phyloP scores from a whole-genome alignment of 1,139 yeast species.

The Nakaseomyces glabratus region DNA sequence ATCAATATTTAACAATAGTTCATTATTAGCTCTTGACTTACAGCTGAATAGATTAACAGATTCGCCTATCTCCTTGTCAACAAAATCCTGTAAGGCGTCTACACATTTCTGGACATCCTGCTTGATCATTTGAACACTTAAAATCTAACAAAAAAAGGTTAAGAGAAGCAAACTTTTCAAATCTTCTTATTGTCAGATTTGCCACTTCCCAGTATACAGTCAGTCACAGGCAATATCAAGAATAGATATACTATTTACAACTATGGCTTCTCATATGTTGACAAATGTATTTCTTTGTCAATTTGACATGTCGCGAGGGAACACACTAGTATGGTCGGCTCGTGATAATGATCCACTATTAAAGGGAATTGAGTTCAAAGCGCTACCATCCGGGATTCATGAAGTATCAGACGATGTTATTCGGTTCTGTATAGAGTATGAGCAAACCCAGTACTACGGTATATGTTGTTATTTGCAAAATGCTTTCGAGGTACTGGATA shows the following conservation, averaged over 20 bases:
- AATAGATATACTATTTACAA: background rate
- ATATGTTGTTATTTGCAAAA: slow-evolving; percentile 43
- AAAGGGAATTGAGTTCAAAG: slow-evolving; percentile 56
- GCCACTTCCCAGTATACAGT: background rate
- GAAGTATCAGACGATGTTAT: slow-evolving; percentile 45
- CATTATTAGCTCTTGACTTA: slow-evolving; percentile 19
- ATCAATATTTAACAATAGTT: slow-evolving; percentile 18
- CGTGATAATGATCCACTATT: slow-evolving; percentile 16
- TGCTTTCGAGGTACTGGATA: slow-evolving; percentile 21
- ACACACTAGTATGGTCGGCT: slow-evolving; percentile 25
- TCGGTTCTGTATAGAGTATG: slow-evolving; percentile 38
- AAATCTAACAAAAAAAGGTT: slow-evolving; percentile 17
- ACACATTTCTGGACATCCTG: slow-evolving; percentile 23
- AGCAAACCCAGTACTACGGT: slow-evolving; percentile 33
- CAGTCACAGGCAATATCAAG: background rate
- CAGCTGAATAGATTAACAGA: slow-evolving; percentile 21
- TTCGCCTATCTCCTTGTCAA: slow-evolving; percentile 18
- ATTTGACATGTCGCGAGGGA: slow-evolving; percentile 30
- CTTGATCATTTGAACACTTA: slow-evolving; percentile 14
- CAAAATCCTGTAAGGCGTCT: slow-evolving; percentile 15
- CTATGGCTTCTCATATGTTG: slow-evolving; percentile 15
- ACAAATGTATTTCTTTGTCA: slow-evolving; percentile 15
- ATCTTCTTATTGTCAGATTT: background rate
- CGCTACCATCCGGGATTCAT: slow-evolving; percentile 82
- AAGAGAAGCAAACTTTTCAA: slow-evolving; percentile 20